Conservation (phyloP, 148 eudicot species). For the Silene conica region DNA sequence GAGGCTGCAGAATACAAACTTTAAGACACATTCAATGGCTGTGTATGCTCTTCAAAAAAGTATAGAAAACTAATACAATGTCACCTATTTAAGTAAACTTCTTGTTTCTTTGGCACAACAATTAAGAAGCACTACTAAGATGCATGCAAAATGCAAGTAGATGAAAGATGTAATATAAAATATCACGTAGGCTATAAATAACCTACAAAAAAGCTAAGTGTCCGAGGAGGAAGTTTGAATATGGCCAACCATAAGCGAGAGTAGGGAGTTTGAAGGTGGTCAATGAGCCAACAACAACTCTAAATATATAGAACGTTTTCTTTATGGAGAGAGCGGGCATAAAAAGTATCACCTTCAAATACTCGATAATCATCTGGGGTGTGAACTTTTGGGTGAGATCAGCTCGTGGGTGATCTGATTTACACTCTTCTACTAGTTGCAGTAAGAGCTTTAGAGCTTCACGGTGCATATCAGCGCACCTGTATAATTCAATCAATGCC, state of each 20-base stretch:
- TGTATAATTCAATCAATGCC: slow-evolving; percentile 77
- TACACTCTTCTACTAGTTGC: slow-evolving; percentile 70
- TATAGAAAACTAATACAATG: slow-evolving; percentile 1
- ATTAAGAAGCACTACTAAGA: background rate
- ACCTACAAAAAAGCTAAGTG: background rate
- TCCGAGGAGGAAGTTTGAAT: background rate
- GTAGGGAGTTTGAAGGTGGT: background rate
- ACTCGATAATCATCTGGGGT: slow-evolving; percentile 90
- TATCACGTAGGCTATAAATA: background rate
- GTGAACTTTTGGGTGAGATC: slow-evolving; percentile 73
- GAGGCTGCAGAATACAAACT: slow-evolving; percentile 77
- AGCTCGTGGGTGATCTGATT: slow-evolving; percentile 57
- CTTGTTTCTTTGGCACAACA: background rate
- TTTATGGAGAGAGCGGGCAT: background rate
- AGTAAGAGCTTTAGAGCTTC: slow-evolving; percentile 88
- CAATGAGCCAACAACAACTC: too few relatives aligned
- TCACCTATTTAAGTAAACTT: background rate
- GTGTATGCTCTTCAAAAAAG: background rate
- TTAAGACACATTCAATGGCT: slow-evolving; percentile 21
- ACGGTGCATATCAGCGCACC: slow-evolving; percentile 75
- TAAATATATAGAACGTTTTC: too few relatives aligned
- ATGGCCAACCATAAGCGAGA: background rate
- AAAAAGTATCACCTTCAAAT: slow-evolving; percentile 65
- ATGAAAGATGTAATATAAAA: background rate
- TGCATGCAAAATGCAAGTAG: background rate